Evolutionary conservation across 768 basidiomycete genomes (phyloP).

Genomic region (Strobilomyces confusus): DNA sequence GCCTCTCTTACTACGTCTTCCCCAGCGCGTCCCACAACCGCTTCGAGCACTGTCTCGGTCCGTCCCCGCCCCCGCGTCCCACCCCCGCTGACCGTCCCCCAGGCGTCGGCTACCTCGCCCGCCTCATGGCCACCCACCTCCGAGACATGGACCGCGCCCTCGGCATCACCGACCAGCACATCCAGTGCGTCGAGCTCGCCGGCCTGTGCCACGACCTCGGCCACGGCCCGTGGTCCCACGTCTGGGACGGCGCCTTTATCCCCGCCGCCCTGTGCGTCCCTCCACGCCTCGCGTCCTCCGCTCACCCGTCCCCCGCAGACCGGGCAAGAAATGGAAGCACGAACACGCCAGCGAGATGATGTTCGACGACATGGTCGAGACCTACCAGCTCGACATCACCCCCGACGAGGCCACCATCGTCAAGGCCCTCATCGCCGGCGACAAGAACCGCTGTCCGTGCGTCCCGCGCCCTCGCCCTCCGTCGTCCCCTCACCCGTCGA

Average conservation of each 20-base stretch:
- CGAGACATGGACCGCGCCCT: conserved; percentile 56
- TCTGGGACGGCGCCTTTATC: conserved; percentile 76
- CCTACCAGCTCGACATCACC: conserved; percentile 49
- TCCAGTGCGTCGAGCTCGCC: conserved; percentile 74
- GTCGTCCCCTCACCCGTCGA: not conserved
- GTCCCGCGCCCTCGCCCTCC: conserved; percentile 5
- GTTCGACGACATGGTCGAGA: conserved; percentile 63
- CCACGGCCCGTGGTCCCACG: conserved; percentile 83
- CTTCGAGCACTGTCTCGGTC: conserved; percentile 83
- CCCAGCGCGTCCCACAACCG: conserved; percentile 76
- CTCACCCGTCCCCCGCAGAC: conserved; percentile 29
- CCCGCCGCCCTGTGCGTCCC: conserved; percentile 56
- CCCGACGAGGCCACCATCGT: conserved; percentile 54
- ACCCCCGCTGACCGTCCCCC: not conserved
- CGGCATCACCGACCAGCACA: conserved; percentile 63
- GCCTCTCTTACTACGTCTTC: conserved; percentile 73
- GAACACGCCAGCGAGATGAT: conserved; percentile 81
- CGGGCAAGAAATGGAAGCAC: conserved; percentile 58
- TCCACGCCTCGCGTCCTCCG: not conserved
- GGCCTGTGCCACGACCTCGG: conserved; percentile 84
- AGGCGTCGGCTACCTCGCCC: conserved; percentile 77
- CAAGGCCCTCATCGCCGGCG: conserved; percentile 76
- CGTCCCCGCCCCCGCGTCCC: not conserved
- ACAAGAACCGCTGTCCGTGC: conserved; percentile 47
- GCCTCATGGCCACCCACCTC: conserved; percentile 57